Evolutionary conservation across 169 alveolate genomes (phyloP), one percentile per base, ranked within the genome.

Genomic region (Plasmodium vinckei): DNA sequence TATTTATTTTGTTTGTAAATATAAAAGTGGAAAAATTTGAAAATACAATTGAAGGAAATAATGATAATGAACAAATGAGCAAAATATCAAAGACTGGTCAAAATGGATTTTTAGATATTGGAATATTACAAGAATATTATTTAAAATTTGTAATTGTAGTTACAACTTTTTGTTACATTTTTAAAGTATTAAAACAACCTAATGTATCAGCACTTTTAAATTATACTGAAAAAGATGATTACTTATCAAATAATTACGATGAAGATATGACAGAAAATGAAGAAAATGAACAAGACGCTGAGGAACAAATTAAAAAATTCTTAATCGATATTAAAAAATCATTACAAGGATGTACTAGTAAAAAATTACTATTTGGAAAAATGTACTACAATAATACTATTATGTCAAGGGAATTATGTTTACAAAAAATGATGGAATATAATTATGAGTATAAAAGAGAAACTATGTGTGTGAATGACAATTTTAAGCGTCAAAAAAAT

Each of bases 301-400:
- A 57, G 9, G 68, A 77, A 64, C 67, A 75, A 1, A 33, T 77
- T 23, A 47, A 27, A 2, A 64, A 77, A 68, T 77, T 64, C 23
- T 33, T 77, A 56, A 7, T 54, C 5, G 89, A 77, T 13, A 77
- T 77, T 53, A 64, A 68, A 33, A 77, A 77, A 44, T 64, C 89
- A 25, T 57, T 77, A 77, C 89, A 77, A 56, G 89, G 89, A 68
- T 77, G 89, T 57, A 77, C 89, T 5, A 77, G 89, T 56, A 77
- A 77, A 49, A 77, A 77, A 19, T 53, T 77, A 59, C 49, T 77
- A 53, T 77, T 77, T 56, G 89, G 89, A 2, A 77, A 77, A 23
- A 17, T 77, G 13, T 77, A 77, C 49, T 77, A 77, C 47, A 77
- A 77, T 15, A 60, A 65, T 23, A 77, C 77, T 5, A 59, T 77